phyloP scores from a whole-genome alignment of 2,329 filamentous ascomycete genomes.

The Ascochyta viciae-villosae region DNA sequence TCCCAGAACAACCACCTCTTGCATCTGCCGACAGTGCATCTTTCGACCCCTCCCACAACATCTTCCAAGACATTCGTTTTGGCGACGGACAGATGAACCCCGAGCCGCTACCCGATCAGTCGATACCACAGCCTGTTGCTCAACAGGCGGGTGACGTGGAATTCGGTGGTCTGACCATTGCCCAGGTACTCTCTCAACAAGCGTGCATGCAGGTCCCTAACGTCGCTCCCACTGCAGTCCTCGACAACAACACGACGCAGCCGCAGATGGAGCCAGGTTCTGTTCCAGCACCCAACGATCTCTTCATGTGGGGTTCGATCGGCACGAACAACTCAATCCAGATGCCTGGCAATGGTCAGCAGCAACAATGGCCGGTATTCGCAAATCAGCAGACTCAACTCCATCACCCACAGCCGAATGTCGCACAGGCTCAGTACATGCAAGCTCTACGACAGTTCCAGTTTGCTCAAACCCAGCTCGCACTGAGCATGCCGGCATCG shows the following conservation, averaged over 20 bases:
- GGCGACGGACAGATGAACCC: not conserved
- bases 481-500: not conserved
- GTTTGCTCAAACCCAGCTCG: not conserved
- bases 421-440: not conserved
- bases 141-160: not conserved
- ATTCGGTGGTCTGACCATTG: not conserved
- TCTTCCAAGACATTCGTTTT: not conserved
- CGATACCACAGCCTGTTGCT: not conserved
- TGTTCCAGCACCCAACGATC: not conserved
- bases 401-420: not conserved
- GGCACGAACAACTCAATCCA: not conserved
- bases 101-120: not conserved
- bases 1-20: not conserved
- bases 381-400: not conserved
- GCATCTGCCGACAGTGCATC: not conserved
- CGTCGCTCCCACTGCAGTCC: not conserved
- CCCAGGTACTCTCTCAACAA: not conserved
- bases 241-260: not conserved
- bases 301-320: not conserved
- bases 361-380: not conserved
- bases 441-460: not conserved
- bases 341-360: not conserved
- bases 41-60: not conserved
- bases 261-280: not conserved
- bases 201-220: not conserved